These are phyloP conservation scores for Pyrenophora graminea DNA, from an alignment of 2,329 filamentous ascomycete genomes.

Conservation along the genomic window DNA sequence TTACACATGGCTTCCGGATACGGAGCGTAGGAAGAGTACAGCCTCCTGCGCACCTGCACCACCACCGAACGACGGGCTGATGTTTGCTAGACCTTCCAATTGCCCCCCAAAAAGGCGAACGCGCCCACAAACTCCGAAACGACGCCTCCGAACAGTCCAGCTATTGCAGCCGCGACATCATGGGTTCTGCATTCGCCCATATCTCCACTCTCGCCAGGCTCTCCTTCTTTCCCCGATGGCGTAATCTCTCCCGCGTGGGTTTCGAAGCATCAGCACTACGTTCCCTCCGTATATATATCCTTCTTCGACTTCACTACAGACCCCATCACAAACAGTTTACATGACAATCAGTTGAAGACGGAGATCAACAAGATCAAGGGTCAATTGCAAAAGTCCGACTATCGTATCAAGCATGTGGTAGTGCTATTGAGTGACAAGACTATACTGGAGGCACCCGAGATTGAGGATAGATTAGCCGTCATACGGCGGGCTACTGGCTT, in stretches of 20 bases:
- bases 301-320: slow-evolving; percentile 80
- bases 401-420: slow-evolving; percentile 76
- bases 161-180: slow-evolving; percentile 51
- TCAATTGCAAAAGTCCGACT: slow-evolving; percentile 70
- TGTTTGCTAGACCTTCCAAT: slow-evolving; percentile 54
- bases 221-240: slow-evolving; percentile 85
- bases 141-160: slow-evolving; percentile 58
- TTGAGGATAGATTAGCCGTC: slow-evolving; percentile 76
- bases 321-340: slow-evolving; percentile 71
- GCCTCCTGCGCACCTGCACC: slow-evolving; percentile 32
- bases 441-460: slow-evolving; percentile 60
- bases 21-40: slow-evolving; percentile 78
- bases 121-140: slow-evolving; percentile 59
- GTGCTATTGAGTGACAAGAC: slow-evolving; percentile 76
- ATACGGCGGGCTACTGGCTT: slow-evolving; percentile 80
- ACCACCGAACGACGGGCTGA: slow-evolving; percentile 23
- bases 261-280: slow-evolving; percentile 81
- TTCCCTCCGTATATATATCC: slow-evolving; percentile 79
- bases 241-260: slow-evolving; percentile 82
- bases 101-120: slow-evolving; percentile 66
- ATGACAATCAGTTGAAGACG: slow-evolving; percentile 84
- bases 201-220: slow-evolving; percentile 84
- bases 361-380: slow-evolving; percentile 80
- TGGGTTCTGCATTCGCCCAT: slow-evolving; percentile 83
- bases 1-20: slow-evolving; percentile 66